Evolutionary conservation across 2,329 filamentous ascomycete genomes (phyloP), one percentile per base, ranked within the genome.

Genomic region (Dothideomycetidae sp.): DNA sequence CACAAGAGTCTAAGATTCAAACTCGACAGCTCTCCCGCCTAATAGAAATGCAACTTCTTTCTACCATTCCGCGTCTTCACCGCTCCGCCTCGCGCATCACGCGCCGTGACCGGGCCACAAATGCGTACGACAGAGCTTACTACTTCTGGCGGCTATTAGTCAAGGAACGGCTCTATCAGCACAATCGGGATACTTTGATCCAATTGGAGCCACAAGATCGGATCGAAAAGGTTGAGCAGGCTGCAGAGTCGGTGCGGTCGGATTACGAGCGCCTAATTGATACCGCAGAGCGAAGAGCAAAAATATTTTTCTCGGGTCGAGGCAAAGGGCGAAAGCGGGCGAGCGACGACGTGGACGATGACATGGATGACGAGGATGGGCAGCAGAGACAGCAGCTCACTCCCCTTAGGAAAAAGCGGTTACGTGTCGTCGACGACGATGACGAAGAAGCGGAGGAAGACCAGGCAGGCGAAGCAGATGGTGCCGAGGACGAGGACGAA

Each of bases 121-220:
- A 69, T 40, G 64, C 63, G 31, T 69, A 79, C 46, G 67, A 74
- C 46, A 67, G 76, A 16, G 64, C 70, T 35, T 81, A 80, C 53
- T 71, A 67, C 44, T 68, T 83, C 31, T 92, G 81, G 80, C 66
- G 76, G 18, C 56, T 88, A 15, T 64, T 82, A 29, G 73, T 78
- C n/a, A 90, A 90, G 60, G 71, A 81, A 49, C 66, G 83, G 23
- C 63, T 92, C 3, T 85, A 81, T 53, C 68, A 71, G 31, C 79
- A 84, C 49, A 88, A 90, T 51, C 70, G 68, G 40, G 78, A 86
- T 47, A 59, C 71, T 2, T 64, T 92, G 10, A 69, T 71, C 26
- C 77, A 86, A 55, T 60, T 88, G 29, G 79, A 83, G 38, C 62
- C 64, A 4, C 55, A 61, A 0, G 81, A 88, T 54, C 69, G 80